Base-by-base conservation (phyloP, 352 stramenopile species). In the Hyaloperonospora arabidopsidis region DNA sequence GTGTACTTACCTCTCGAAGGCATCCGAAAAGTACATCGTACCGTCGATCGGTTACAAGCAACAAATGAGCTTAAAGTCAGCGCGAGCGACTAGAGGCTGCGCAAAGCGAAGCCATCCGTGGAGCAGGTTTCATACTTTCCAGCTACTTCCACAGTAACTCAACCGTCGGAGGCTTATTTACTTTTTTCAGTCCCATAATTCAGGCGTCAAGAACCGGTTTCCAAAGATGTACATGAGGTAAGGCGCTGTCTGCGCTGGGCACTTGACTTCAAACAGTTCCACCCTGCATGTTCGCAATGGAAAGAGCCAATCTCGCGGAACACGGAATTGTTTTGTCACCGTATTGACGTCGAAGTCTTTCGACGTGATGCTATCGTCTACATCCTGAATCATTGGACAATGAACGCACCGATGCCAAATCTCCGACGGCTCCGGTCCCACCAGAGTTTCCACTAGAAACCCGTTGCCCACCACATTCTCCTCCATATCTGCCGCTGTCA, bases 161-260 rank as follows among this genome's bases (percentile, higher is more conserved):
- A 8, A 32, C 29, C 49, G 10, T 35, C 28, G 28, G 15, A 23
- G 38, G 25, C 14, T 34, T 23, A 43, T 2, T 40, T 2, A n/a
- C 5, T 19, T 40, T 56, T 48, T 67, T n/a, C n/a, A 72, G 10
- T 72, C 64, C 64, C 64, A 72, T 23, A 72, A 23, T 17, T 70
- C 61, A 11, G 73, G 68, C 43, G 62, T 75, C 23, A 77, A 22
- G 19, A 80, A 79, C 12, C 53, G 57, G 40, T 84, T 76, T 22
- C 74, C 76, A 50, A 83, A 86, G 14, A 84, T 65, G 45, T 65
- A 67, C 49, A 64, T 72, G 17, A 86, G 59, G 54, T 86, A 84
- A 13, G 45, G 49, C 12, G 60, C 57, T 14, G 67, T 57, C 28
- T 76, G 63, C 2, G 71, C 67, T 0, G 76, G 76, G 23, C 76